Percentiles rank a stretch among this genome's conserved stretches.
phyloP scores from a whole-genome alignment of 139 green algal genomes.

The Chlorella sp. region DNA sequence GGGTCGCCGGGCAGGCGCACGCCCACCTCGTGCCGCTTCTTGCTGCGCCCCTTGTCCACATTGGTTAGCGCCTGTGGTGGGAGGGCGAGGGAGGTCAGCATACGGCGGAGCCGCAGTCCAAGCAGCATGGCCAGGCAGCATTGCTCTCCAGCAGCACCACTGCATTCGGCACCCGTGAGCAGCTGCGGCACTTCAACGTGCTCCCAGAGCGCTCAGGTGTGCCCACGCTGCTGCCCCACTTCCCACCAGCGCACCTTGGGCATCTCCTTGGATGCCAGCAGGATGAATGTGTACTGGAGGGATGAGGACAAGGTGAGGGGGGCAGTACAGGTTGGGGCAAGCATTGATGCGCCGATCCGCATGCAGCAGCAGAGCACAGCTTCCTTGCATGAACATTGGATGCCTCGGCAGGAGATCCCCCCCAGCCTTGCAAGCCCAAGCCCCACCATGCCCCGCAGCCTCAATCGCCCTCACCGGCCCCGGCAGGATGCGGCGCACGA shows the following conservation, averaged over 20 bases:
- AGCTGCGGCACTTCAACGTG: too few species aligned
- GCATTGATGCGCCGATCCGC: background rate
- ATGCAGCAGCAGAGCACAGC: background rate
- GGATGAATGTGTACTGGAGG: conserved; percentile 90
- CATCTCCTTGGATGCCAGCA: conserved; percentile 86
- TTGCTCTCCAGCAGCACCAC: too few species aligned
- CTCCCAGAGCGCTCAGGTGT: too few species aligned
- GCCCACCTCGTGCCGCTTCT: conserved; percentile 76
- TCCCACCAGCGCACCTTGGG: conserved; percentile 51
- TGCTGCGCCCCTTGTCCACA: conserved; percentile 48
- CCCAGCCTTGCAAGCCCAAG: too few species aligned
- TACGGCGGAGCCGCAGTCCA: too few species aligned
- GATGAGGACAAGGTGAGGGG: too few species aligned
- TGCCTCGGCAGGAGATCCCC: too few species aligned
- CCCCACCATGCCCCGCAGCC: background rate
- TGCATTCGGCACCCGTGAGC: too few species aligned
- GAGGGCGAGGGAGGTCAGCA: too few species aligned
- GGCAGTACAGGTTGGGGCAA: background rate
- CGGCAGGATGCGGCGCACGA: conserved; percentile 74
- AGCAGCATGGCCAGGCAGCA: too few species aligned
- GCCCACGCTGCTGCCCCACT: too few species aligned
- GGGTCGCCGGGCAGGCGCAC: conserved; percentile 76
- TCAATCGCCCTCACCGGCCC: conserved; percentile 66
- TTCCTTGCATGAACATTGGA: too few species aligned
- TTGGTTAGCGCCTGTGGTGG: conserved; percentile 48